Conservation (phyloP, 768 basidiomycete genomes). For the Tulasnella sp. region DNA sequence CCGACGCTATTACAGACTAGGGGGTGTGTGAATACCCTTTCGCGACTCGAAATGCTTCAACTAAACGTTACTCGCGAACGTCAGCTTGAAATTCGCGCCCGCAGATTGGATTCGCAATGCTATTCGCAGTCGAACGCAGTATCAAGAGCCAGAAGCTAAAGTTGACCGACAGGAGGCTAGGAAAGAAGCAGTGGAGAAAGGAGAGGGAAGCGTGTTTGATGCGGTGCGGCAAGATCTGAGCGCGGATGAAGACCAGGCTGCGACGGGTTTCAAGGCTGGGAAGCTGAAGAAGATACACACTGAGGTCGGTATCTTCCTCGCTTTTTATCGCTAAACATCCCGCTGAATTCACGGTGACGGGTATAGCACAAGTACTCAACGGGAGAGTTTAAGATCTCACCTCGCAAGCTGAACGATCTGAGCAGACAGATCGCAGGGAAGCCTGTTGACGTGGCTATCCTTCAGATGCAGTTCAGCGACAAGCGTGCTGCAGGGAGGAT, state of each 20-base stretch:
- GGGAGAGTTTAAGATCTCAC: slow-evolving; percentile 81
- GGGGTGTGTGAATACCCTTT: background rate
- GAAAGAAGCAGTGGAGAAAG: slow-evolving; percentile 11
- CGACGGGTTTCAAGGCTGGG: background rate
- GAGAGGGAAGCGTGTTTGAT: slow-evolving; percentile 16
- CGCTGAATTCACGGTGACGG: background rate
- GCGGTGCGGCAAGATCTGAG: slow-evolving; percentile 1
- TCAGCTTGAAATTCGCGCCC: slow-evolving; percentile 10
- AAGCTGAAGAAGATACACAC: background rate
- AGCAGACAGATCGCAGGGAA: slow-evolving; percentile 76
- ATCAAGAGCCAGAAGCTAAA: background rate
- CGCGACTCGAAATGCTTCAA: background rate
- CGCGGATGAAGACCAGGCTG: background rate
- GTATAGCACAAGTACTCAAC: slow-evolving; percentile 86
- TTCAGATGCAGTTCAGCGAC: slow-evolving; percentile 94
- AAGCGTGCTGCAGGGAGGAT: slow-evolving; percentile 81
- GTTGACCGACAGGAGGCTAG: slow-evolving; percentile 6
- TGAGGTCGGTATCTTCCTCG: background rate
- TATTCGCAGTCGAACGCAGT: slow-evolving; percentile 3
- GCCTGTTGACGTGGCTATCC: slow-evolving; percentile 87
- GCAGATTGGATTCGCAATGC: slow-evolving; percentile 6
- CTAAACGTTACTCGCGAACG: background rate
- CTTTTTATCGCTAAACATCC: background rate
- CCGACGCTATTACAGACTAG: background rate
- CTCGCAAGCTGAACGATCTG: slow-evolving; percentile 80